A percentile compares a stretch with the other conserved stretches of the same genome.
phyloP scores from a whole-genome alignment of 176 grass and related monocot species.

The Eragrostis curvula region DNA sequence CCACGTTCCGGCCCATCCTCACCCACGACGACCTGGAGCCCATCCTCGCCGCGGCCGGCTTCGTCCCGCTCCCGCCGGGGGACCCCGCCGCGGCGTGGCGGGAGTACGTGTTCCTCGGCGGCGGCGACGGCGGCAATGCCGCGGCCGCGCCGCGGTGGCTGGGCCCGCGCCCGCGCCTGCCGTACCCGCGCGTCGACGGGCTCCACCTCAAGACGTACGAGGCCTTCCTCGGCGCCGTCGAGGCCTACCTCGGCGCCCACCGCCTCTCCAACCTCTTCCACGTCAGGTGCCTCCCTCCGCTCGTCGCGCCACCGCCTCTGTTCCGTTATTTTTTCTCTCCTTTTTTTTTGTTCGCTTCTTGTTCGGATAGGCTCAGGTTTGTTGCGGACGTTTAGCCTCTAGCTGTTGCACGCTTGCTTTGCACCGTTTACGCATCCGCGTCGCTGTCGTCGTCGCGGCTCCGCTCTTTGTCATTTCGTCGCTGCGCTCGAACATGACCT shows the following conservation, averaged over 20 bases:
- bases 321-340: not conserved
- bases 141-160: constrained; percentile 37
- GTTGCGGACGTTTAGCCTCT: not conserved
- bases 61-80: constrained; percentile 42
- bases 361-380: constrained; percentile 23
- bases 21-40: constrained; percentile 96
- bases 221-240: constrained; percentile 82
- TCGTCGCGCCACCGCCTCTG: not conserved
- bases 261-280: constrained; percentile 87
- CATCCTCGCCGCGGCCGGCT: constrained; percentile 70
- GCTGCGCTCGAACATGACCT: not conserved
- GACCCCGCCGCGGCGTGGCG: constrained; percentile 59
- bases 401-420: not conserved
- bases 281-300: constrained; percentile 61
- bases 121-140: constrained; percentile 11
- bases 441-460: not conserved
- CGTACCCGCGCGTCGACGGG: constrained; percentile 82
- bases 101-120: constrained; percentile 76
- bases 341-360: not conserved
- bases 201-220: constrained; percentile 93
- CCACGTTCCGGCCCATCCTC: constrained; percentile 86
- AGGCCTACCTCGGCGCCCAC: constrained; percentile 84
- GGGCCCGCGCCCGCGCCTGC: constrained; percentile 71
- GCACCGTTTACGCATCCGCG: not conserved
- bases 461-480: not conserved